Conservation (phyloP, 805 yeast genomes). For the Candida nemodendra region DNA sequence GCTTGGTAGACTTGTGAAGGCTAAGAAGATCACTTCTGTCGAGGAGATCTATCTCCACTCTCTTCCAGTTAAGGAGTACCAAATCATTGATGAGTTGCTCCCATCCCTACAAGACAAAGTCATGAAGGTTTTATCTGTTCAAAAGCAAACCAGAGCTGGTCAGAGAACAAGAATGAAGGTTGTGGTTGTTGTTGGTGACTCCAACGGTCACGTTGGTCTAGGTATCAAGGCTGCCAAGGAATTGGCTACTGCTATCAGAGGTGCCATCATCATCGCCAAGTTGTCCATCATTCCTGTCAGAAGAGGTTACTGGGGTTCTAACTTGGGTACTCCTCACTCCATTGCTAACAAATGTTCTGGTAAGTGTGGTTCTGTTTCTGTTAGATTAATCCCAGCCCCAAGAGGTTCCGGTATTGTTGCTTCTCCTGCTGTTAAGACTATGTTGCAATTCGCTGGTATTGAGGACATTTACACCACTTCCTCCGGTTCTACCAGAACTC, state of each 20-base stretch:
- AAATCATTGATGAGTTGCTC: constrained; percentile 93
- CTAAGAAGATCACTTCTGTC: constrained; percentile 93
- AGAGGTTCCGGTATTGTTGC: constrained; percentile 99
- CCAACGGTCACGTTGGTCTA: constrained; percentile 99
- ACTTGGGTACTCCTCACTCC: constrained; percentile 99
- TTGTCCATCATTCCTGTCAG: constrained; percentile 98
- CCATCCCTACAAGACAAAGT: constrained; percentile 98
- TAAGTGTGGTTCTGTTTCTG: constrained; percentile 99
- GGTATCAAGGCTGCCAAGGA: constrained; percentile 99
- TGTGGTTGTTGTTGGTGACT: constrained; percentile 98
- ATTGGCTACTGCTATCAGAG: constrained; percentile 99
- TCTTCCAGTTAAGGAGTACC: constrained; percentile 99
- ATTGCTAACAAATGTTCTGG: constrained; percentile 97
- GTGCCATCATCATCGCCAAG: constrained; percentile 99
- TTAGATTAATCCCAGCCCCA: constrained; percentile 99
- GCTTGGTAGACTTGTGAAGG: constrained; percentile 99
- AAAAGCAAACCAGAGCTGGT: constrained; percentile 99
- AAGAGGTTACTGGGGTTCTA: constrained; percentile 99
- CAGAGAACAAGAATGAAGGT: constrained; percentile 99
- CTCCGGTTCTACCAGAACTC: constrained; percentile 98
- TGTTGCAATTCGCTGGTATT: constrained; percentile 99
- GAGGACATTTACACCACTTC: constrained; percentile 99
- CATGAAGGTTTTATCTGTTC: constrained; percentile 99
- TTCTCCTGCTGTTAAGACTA: constrained; percentile 98
- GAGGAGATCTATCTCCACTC: constrained; percentile 99